Evolutionary conservation across 2,329 filamentous ascomycete species (phyloP), one percentile per base, ranked within the genome.

Genomic region (Macrophomina tecta): DNA sequence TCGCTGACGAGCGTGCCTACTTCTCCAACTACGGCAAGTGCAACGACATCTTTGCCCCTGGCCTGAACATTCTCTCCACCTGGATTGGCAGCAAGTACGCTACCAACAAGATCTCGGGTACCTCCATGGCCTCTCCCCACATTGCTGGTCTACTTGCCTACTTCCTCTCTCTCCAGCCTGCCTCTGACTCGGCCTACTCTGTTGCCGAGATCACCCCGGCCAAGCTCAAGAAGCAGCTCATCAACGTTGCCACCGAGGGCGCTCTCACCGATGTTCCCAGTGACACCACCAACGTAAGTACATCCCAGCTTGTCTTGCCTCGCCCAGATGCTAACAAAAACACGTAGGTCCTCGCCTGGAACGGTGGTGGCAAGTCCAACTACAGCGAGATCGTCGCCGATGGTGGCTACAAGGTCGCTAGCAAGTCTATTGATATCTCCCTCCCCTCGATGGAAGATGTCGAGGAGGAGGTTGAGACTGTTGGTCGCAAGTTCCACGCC

Each of bases 21-120:
- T 99, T 99, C 90, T 99, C 96, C 89, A 99, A 99, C 91, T 98
- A 90, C 82, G 95, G 95, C 81, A 95, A 94, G 87, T 99, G 95
- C 88, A 97, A 94, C 80, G 95, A 99, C 83, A 97, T 99, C 86
- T 99, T 99, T 77, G 95, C 94, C 70, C 95, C 95, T 69, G 95
- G 95, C 77, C 87, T 97, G 76, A 97, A 93, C 90, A 97, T 99
- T 76, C 88, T 92, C 75, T 99, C 95, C 72, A 98, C 95, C 80
- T 99, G 95, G 95, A 97, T 97, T 75, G 95, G 96, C 79, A 94
- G 91, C 88, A 91, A 95, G 82, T 90, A 94, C 76, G 94, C 95
- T 76, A 89, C 93, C 85, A 99, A 99, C 90, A 97, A 93, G 83
- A 99, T 99, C 85, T 98, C 94, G 49, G 95, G 95, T 81, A 99